Evolutionary conservation across 208 protist genomes (phyloP).

Genomic region (Acanthamoeba lugdunensis): DNA sequence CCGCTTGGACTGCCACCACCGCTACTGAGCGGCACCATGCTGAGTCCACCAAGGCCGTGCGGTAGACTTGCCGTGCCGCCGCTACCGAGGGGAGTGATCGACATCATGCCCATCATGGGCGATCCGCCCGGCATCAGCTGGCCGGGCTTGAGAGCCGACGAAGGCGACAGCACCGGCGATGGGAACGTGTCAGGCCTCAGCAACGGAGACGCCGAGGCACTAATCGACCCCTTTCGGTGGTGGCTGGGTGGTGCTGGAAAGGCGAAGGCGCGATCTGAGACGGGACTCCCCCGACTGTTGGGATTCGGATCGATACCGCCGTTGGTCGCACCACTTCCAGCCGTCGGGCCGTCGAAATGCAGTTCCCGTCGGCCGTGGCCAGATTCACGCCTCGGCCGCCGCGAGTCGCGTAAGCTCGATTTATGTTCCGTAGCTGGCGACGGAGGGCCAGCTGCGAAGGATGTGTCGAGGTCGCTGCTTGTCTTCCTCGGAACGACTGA

Average conservation of each 20-base stretch:
- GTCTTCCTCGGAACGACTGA: not conserved
- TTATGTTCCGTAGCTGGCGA: not conserved
- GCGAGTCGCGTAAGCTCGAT: not conserved
- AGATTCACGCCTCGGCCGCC: not conserved
- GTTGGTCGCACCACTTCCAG: not conserved
- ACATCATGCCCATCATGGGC: slow-evolving; percentile 25
- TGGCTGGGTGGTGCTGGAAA: not conserved
- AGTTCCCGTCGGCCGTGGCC: not conserved
- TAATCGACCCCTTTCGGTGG: not conserved
- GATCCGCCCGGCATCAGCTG: not conserved
- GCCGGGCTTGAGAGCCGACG: not conserved
- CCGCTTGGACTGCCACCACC: not conserved
- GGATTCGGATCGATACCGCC: not conserved
- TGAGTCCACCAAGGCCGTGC: not conserved
- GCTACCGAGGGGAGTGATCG: not conserved
- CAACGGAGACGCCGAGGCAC: not conserved
- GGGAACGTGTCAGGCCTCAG: not conserved
- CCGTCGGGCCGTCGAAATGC: not conserved
- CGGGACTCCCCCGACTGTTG: not conserved
- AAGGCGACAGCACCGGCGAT: not conserved
- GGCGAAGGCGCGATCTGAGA: not conserved
- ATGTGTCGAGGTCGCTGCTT: not conserved
- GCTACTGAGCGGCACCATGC: not conserved
- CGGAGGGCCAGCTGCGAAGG: not conserved
- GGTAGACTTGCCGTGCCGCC: not conserved